Percentiles rank a stretch among this genome's conserved stretches.
These are phyloP conservation scores for Saturnispora serradocipensis DNA, from an alignment of 805 yeast genomes.

Conservation along the genomic window DNA sequence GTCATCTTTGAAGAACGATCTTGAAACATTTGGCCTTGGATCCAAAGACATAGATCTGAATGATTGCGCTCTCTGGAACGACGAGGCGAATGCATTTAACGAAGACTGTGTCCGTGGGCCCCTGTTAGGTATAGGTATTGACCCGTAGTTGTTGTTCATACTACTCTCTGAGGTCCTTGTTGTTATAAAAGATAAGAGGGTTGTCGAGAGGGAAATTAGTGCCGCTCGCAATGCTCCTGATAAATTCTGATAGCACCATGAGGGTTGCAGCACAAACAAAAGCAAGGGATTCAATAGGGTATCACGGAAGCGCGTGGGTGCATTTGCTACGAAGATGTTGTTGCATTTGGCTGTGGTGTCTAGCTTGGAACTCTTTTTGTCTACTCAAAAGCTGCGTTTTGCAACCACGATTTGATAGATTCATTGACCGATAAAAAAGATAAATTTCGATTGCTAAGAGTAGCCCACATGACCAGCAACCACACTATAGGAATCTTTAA, in stretches of 20 bases:
- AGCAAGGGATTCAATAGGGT: background rate
- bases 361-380: too few relatives aligned
- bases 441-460: too few relatives aligned
- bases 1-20: slow-evolving; percentile 55
- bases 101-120: slow-evolving; percentile 6
- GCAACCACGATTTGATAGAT: too few relatives aligned
- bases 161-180: background rate
- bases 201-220: background rate
- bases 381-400: too few relatives aligned
- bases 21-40: slow-evolving; percentile 44
- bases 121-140: slow-evolving; percentile 22
- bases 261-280: background rate
- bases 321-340: background rate
- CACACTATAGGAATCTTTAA: too few relatives aligned
- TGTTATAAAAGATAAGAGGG: background rate
- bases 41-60: slow-evolving; percentile 45
- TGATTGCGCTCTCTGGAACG: slow-evolving; percentile 71
- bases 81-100: slow-evolving; percentile 67
- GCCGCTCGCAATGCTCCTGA: background rate
- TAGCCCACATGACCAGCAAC: too few relatives aligned
- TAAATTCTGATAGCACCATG: background rate
- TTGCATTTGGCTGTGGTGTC: background rate
- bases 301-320: background rate
- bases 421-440: too few relatives aligned
- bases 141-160: slow-evolving; percentile 6